phyloP scores from a whole-genome alignment of 2,329 filamentous ascomycete genomes.

The Nemania serpens region DNA sequence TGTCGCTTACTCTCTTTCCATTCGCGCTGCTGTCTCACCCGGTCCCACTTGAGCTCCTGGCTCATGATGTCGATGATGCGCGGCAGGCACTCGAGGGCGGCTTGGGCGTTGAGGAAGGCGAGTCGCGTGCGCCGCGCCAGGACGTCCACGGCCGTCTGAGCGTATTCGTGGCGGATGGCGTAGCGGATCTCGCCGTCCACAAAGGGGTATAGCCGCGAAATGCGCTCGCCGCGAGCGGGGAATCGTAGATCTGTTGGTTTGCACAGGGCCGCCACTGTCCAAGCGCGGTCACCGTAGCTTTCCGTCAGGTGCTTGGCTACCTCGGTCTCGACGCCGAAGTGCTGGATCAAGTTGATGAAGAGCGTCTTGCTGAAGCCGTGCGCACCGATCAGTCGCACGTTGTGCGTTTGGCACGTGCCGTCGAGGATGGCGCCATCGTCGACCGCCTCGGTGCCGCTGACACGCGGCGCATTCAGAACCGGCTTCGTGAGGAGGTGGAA shows the following conservation, averaged over 20 bases:
- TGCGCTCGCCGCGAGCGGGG: conserved; percentile 80
- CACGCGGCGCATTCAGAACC: conserved; percentile 63
- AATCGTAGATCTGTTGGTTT: conserved; percentile 77
- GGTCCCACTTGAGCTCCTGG: conserved; percentile 80
- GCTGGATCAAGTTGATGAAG: conserved; percentile 93
- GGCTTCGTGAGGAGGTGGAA: conserved; percentile 66
- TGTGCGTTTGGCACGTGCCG: conserved; percentile 81
- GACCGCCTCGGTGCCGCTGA: conserved; percentile 71
- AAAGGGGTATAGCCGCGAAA: conserved; percentile 83
- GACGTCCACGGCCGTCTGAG: conserved; percentile 87
- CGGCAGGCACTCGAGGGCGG: conserved; percentile 83
- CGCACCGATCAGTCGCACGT: conserved; percentile 78
- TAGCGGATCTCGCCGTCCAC: conserved; percentile 92
- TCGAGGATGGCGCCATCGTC: conserved; percentile 68
- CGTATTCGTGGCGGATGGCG: conserved; percentile 86
- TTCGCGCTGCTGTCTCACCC: conserved; percentile 72
- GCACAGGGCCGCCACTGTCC: conserved; percentile 84
- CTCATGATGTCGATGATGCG: conserved; percentile 87
- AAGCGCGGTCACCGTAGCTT: conserved; percentile 90
- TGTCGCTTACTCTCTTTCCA: conserved; percentile 72
- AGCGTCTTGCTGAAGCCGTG: conserved; percentile 87
- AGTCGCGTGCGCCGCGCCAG: conserved; percentile 82
- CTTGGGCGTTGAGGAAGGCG: conserved; percentile 90
- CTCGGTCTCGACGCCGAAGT: conserved; percentile 89
- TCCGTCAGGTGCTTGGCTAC: conserved; percentile 86